Evolutionary conservation across 179 eudicot genomes (phyloP), one percentile per base, ranked within the genome.

Genomic region (Dionaea muscipula): DNA sequence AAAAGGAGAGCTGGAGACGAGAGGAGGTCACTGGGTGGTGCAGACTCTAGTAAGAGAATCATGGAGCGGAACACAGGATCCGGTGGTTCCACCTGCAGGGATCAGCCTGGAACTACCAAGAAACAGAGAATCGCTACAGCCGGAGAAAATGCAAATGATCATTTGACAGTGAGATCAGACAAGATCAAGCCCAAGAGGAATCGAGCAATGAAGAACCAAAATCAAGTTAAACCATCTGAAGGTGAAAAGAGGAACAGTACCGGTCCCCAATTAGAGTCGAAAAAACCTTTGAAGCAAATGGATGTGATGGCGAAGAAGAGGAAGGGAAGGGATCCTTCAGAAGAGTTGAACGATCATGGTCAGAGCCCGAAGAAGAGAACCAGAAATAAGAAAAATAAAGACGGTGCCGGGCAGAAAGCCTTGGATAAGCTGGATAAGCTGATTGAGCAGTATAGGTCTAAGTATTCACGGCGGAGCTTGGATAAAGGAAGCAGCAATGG

Each of bases 371-470:
- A 53, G 62, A 71, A 52, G 27, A 68, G 76, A 36, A 62, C 61
- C 52, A 60, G 46, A 31, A 40, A 47, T 40, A 77, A 47, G 53
- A 64, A 63, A 70, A 75, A 67, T 54, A 82, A 74, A 63, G 84
- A 75, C 4, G 62, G 72, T 9, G 35, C 60, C 26, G 84, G 84
- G 2, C 74, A 67, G 54, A 86, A 84, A 59, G 68, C 31, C 1
- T 68, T 37, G 50, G 96, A 87, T 72, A 87, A 76, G 60, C 82
- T 87, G 37, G 96, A 87, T 46, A 47, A 48, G 69, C 71, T 87
- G 43, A 78, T 84, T 33, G 90, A 84, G 58, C 71, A 76, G 53
- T 90, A 90, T 57, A 68, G 64, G 66, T 55, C 77, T 27, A 86
- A 84, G 70, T 86, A 81, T 71, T 73, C 86, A 0, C 78, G 67